A percentile compares a stretch with the other conserved stretches of the same genome.
These are phyloP conservation scores for Inga laurina DNA, from an alignment of 306 rosid genomes.

Conservation along the genomic window DNA sequence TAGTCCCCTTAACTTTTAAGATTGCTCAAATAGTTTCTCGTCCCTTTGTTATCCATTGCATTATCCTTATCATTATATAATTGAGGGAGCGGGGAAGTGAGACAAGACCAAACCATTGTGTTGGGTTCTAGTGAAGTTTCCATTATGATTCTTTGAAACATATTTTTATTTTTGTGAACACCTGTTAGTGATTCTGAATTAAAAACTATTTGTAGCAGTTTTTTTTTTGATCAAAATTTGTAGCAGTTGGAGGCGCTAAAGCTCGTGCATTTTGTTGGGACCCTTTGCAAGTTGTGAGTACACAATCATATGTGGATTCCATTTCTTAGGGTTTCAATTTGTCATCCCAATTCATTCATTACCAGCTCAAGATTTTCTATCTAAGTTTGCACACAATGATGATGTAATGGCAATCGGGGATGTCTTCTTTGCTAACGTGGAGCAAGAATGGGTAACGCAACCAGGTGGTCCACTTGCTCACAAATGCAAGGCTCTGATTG, in stretches of 20 bases:
- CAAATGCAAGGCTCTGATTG: too few species aligned
- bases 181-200: not conserved
- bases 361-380: not conserved
- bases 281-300: not conserved
- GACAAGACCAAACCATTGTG: not conserved
- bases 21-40: not conserved
- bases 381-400: too few species aligned
- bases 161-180: not conserved
- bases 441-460: too few species aligned
- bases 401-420: too few species aligned
- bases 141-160: not conserved
- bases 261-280: not conserved
- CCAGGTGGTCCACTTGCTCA: too few species aligned
- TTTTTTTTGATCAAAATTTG: too few species aligned
- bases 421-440: too few species aligned
- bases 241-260: constrained; percentile 5
- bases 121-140: not conserved
- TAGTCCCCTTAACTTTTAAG: constrained; percentile 2
- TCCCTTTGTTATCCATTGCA: not conserved
- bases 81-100: constrained; percentile 30
- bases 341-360: not conserved
- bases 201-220: constrained; percentile 13
- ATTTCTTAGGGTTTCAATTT: not conserved
- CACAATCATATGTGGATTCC: not conserved
- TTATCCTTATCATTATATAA: not conserved